phyloP scores from a whole-genome alignment of 768 basidiomycete species.

The Kwoniella sp. region DNA sequence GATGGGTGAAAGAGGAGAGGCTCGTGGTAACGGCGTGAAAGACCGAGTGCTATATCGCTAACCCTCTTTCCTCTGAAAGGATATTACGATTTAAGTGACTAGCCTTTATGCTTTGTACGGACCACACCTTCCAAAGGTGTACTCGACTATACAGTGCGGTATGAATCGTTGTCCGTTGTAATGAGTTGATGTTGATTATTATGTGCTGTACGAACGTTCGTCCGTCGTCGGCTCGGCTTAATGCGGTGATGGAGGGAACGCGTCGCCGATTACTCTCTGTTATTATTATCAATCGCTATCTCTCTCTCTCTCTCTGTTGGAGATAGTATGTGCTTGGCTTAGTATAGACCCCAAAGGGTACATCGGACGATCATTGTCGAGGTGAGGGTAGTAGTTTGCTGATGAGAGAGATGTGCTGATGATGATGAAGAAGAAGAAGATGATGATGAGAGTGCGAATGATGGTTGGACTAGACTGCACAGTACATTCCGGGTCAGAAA shows the following conservation, averaged over 20 bases:
- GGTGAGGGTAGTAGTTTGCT: neutral
- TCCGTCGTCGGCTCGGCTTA: constrained; percentile 9
- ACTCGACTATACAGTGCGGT: neutral
- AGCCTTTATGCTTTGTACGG: neutral
- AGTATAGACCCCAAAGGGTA: constrained; percentile 25
- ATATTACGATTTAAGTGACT: neutral
- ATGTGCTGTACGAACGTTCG: constrained; percentile 13
- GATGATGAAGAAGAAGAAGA: too few relatives aligned
- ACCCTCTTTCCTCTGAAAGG: neutral
- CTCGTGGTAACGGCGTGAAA: neutral
- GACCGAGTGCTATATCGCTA: neutral
- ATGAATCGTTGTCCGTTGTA: neutral
- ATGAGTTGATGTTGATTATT: constrained; percentile 1
- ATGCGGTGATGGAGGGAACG: neutral
- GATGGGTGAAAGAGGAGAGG: neutral
- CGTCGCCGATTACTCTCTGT: constrained; percentile 1
- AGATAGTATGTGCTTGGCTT: constrained; percentile 8
- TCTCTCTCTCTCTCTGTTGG: neutral
- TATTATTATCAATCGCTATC: neutral
- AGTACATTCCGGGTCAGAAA: too few relatives aligned
- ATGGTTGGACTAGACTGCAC: too few relatives aligned
- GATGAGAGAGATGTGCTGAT: neutral
- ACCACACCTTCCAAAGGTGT: neutral
- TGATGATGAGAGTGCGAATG: too few relatives aligned
- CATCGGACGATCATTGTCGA: constrained; percentile 18